A percentile compares a stretch with the other conserved stretches of the same genome.
phyloP scores from a whole-genome alignment of 2,329 filamentous ascomycete species.

The Sclerotinia minor region DNA sequence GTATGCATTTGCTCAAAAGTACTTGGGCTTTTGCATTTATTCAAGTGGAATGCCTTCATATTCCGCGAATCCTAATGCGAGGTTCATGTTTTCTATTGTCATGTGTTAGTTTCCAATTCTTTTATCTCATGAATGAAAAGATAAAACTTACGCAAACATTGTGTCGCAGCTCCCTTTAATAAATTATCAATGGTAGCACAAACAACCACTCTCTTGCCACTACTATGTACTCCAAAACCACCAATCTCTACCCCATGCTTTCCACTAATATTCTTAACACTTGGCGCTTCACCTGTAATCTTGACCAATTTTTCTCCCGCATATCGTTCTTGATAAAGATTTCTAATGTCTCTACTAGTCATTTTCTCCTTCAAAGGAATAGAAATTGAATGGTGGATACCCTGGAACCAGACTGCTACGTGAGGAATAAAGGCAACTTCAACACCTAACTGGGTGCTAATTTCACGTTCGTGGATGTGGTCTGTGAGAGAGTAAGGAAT shows the following conservation, averaged over 20 bases:
- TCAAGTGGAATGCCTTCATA: conserved; percentile 77
- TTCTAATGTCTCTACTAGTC: conserved; percentile 87
- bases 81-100: conserved; percentile 80
- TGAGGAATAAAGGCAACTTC: conserved; percentile 87
- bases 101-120: neutral
- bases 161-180: conserved; percentile 88
- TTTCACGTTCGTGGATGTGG: conserved; percentile 93
- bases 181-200: conserved; percentile 93
- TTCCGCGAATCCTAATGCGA: conserved; percentile 84
- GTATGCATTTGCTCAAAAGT: conserved; percentile 19
- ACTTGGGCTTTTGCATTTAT: conserved; percentile 29
- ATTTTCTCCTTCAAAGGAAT: conserved; percentile 84
- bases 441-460: conserved; percentile 72
- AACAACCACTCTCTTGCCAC: conserved; percentile 88
- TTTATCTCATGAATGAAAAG: conserved; percentile 6
- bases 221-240: conserved; percentile 88
- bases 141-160: conserved; percentile 76
- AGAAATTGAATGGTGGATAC: conserved; percentile 88
- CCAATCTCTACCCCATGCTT: conserved; percentile 93
- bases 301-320: conserved; percentile 95
- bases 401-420: conserved; percentile 95
- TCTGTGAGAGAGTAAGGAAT: conserved; percentile 90
- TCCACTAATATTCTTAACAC: conserved; percentile 79
- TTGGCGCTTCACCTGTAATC: conserved; percentile 81
- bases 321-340: conserved; percentile 94